Evolutionary conservation across 306 rosid species (phyloP).

Genomic region (Prunus armeniaca): DNA sequence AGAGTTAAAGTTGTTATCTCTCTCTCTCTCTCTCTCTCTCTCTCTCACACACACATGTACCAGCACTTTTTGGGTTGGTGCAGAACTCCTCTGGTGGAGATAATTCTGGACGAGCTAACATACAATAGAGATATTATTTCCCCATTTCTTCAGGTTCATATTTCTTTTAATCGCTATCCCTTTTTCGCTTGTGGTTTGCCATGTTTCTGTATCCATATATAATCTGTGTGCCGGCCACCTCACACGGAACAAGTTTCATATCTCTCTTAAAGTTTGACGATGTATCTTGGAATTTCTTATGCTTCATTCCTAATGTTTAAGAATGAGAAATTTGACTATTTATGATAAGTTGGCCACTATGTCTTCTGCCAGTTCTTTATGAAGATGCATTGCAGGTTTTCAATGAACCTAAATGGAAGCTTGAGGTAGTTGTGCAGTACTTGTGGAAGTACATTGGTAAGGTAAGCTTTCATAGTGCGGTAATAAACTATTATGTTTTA

Average conservation of each 20-base stretch:
- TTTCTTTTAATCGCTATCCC: slow-evolving; percentile 3
- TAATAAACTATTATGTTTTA: background rate
- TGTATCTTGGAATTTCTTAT: background rate
- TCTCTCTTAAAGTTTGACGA: background rate
- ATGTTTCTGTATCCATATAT: background rate
- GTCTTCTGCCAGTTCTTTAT: slow-evolving; percentile 1
- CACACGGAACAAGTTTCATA: background rate
- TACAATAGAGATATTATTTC: slow-evolving; percentile 52
- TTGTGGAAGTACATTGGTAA: slow-evolving; percentile 76
- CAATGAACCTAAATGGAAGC: slow-evolving; percentile 71
- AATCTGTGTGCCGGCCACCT: slow-evolving; percentile 1
- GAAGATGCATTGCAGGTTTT: slow-evolving; percentile 53
- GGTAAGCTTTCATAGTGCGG: slow-evolving; percentile 33
- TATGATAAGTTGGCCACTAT: background rate
- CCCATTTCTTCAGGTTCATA: slow-evolving; percentile 70
- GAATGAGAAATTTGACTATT: background rate
- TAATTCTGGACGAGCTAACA: slow-evolving; percentile 75
- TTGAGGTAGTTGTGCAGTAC: slow-evolving; percentile 73
- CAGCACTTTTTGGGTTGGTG: slow-evolving; percentile 30
- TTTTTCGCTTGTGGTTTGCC: background rate
- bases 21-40: background rate
- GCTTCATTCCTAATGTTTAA: background rate
- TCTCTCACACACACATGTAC: background rate
- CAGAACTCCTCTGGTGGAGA: slow-evolving; percentile 76
- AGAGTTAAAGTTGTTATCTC: slow-evolving; percentile 1